Percentiles rank a stretch among this genome's conserved stretches.
Conservation (phyloP, 495 filamentous ascomycete genomes). For the Hypoxylon trugodes region DNA sequence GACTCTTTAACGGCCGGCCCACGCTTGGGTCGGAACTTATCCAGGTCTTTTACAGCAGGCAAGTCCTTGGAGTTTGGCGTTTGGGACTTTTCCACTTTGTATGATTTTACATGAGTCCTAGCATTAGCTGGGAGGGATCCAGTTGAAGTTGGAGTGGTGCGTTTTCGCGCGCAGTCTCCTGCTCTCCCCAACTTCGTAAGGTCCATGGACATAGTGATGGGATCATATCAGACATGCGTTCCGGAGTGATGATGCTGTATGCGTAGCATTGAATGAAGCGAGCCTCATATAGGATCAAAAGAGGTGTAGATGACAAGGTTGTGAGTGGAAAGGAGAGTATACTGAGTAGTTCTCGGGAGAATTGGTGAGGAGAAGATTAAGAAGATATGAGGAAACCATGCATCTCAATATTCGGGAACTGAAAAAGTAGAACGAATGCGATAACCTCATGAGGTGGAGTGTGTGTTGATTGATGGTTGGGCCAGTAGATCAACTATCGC, state of each 20-base stretch:
- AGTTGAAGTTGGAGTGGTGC: background rate
- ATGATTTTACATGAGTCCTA: background rate
- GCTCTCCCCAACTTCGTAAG: background rate
- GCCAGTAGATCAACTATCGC: too few species aligned
- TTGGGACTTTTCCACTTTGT: background rate
- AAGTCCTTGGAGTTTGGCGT: background rate
- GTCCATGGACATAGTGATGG: slow-evolving; percentile 5
- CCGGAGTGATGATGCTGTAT: background rate
- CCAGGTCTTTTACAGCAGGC: slow-evolving; percentile 18
- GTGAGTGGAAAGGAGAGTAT: too few species aligned
- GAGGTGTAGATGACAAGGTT: too few species aligned
- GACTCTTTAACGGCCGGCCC: slow-evolving; percentile 3
- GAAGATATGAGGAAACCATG: too few species aligned
- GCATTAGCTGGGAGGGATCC: background rate
- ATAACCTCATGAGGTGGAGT: too few species aligned
- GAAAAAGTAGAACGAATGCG: too few species aligned
- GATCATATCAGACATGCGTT: background rate
- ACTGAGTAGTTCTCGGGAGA: too few species aligned
- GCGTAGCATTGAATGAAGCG: background rate
- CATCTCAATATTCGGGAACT: too few species aligned
- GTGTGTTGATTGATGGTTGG: too few species aligned
- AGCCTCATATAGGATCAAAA: too few species aligned
- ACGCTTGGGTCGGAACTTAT: background rate
- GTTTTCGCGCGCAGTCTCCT: background rate
- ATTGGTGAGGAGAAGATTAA: too few species aligned